A percentile compares a stretch with the other conserved stretches of the same genome.
phyloP scores from a whole-genome alignment of 1,139 yeast species.

The Meyerozyma sp. region DNA sequence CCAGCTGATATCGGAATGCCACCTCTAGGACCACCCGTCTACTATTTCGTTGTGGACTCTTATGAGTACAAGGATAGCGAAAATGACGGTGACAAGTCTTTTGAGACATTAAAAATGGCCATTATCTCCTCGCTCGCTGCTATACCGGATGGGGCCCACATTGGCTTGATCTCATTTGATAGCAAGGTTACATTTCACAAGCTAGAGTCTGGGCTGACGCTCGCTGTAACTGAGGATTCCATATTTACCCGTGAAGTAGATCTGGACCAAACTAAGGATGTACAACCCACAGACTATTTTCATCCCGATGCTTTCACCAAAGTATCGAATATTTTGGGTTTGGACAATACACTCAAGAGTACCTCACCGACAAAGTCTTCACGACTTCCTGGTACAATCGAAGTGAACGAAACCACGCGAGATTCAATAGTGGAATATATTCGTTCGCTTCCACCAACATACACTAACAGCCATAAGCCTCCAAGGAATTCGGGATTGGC shows the following conservation, averaged over 20 bases:
- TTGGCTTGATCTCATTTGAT: conserved; percentile 27
- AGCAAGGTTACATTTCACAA: conserved; percentile 23
- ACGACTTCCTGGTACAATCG: neutral
- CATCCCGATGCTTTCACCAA: neutral
- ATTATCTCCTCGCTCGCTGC: conserved; percentile 14
- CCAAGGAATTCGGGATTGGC: conserved; percentile 31
- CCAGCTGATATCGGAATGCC: conserved; percentile 17
- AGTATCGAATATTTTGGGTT: neutral
- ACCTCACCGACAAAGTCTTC: too few relatives aligned
- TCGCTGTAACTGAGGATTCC: neutral
- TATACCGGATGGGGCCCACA: conserved; percentile 17
- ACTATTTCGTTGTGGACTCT: conserved; percentile 24
- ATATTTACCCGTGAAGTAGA: neutral
- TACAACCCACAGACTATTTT: neutral
- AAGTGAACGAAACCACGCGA: conserved; percentile 2
- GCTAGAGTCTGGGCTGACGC: neutral
- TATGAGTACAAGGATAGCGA: conserved; percentile 14
- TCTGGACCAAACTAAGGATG: neutral
- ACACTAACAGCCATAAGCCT: conserved; percentile 24
- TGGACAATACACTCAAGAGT: neutral
- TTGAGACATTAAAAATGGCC: conserved; percentile 12
- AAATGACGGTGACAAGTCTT: conserved; percentile 9
- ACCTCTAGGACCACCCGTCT: conserved; percentile 9
- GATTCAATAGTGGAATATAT: conserved; percentile 10
- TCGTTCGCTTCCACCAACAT: conserved; percentile 16